Evolutionary conservation across 2,329 filamentous ascomycete species (phyloP).

Genomic region (Microdochium paspali): DNA sequence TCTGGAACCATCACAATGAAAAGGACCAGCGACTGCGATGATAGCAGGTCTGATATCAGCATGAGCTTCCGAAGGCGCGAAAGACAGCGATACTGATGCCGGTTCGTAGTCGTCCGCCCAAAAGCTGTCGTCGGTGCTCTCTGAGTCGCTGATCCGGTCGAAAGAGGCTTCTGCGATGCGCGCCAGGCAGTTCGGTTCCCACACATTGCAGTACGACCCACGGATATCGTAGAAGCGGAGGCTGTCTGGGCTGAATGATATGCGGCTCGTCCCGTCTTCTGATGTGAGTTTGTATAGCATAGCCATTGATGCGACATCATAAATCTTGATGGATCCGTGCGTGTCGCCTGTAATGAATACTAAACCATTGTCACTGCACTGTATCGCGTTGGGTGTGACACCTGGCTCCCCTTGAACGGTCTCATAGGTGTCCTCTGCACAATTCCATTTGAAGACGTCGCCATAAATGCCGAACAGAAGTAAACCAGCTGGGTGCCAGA

Average conservation of each 20-base stretch:
- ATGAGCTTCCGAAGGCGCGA: conserved; percentile 5
- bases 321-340: conserved; percentile 9
- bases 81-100: conserved; percentile 2
- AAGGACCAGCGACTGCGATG: conserved; percentile 2
- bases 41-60: conserved; percentile 5
- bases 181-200: conserved; percentile 12
- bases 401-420: conserved; percentile 6
- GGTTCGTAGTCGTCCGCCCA: conserved; percentile 3
- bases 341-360: conserved; percentile 9
- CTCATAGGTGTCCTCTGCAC: conserved; percentile 9
- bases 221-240: conserved; percentile 11
- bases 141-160: conserved; percentile 1
- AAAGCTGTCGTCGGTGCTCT: conserved; percentile 1
- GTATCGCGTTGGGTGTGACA: conserved; percentile 5
- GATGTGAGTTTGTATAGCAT: conserved; percentile 10
- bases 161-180: conserved; percentile 5
- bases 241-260: conserved; percentile 9
- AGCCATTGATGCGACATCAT: conserved; percentile 7
- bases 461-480: conserved; percentile 14
- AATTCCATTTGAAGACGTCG: conserved; percentile 14
- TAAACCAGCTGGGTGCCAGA: conserved; percentile 11
- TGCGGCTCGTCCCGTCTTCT: conserved; percentile 5
- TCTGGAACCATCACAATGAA: background rate
- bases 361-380: conserved; percentile 6
- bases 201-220: conserved; percentile 11